Evolutionary conservation across 176 grass and related monocot species (phyloP), one percentile per base, ranked within the genome.

Genomic region (Chloris gayana): DNA sequence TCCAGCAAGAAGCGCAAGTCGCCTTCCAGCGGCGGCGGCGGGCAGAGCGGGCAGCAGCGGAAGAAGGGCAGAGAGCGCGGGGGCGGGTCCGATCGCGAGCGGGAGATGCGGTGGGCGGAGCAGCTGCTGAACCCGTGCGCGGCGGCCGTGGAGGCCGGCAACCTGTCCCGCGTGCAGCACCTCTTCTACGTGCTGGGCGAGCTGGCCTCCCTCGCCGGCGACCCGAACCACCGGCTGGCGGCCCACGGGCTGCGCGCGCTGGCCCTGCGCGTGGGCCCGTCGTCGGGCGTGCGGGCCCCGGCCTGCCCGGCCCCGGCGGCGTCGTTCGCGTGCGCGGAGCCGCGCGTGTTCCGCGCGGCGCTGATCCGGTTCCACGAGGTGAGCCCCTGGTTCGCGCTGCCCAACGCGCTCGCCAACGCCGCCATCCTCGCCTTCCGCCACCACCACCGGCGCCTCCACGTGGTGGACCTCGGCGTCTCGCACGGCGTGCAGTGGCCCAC

Each of bases 401-500:
- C 96, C 6, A 99, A 93, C 84, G 76, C 86, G 21, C 92, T 99
- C 3, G 86, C 96, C 74, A 99, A 95, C 90, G 91, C 96, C 56
- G 80, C 86, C 67, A 95, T 99, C 49, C 4, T 51, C 67, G 25
- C 86, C 4, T 6, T 37, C 4, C 37, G 8, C 5, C 41, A 44
- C 1, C 41, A 18, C 24, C 90, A 22, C 21, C 90, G 82, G 32
- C 29, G 67, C 1, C 2, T 99, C 53, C 96, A 99, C 86, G 80
- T 99, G 37, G 79, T 95, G 6, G 96, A 99, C 68, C 60, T 99
- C 62, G 96, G 96, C 65, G 90, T 93, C 32, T 99, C 96, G 29
- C 96, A 99, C 75, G 96, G 96, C 46, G 90, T 99, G 74, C 96
- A 99, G 85, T 99, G 96, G 96, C 96, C 96, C 27, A 99, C 96